Evolutionary conservation across 371 early-diverging fungal species (phyloP).

Genomic region (Dichotomocladium elegans): DNA sequence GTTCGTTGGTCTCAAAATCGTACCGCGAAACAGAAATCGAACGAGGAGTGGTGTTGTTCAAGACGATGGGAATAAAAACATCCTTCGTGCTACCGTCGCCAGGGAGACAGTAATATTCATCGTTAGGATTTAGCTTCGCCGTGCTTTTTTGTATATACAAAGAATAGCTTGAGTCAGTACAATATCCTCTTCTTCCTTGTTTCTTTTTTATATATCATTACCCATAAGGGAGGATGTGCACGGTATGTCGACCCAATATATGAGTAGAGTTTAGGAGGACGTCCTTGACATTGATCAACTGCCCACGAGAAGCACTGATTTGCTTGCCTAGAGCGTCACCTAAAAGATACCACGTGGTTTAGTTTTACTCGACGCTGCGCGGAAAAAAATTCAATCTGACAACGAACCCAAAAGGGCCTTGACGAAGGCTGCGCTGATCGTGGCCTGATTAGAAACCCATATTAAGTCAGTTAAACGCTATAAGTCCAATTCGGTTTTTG

Average conservation of each 20-base stretch:
- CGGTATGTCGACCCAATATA: conserved; percentile 46
- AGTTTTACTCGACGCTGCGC: no score
- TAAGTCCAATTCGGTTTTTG: no score
- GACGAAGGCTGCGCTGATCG: no score
- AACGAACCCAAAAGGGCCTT: no score
- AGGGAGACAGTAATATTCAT: conserved; percentile 41
- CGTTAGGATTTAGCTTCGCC: conserved; percentile 41
- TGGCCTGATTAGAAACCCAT: no score
- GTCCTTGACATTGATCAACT: conserved; percentile 38
- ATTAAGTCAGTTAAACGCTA: no score
- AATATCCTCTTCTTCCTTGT: neutral
- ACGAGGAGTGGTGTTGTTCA: conserved; percentile 47
- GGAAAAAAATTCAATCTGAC: no score
- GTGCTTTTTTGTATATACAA: no score
- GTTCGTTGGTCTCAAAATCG: conserved; percentile 33
- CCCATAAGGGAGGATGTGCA: conserved; percentile 50
- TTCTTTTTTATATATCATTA: conserved; percentile 2
- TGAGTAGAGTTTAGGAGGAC: conserved; percentile 37
- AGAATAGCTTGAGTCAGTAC: no score
- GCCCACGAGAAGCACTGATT: conserved; percentile 34
- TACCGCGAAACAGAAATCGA: conserved; percentile 30
- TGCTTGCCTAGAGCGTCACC: conserved; percentile 33
- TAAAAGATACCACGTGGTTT: neutral
- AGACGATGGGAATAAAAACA: conserved; percentile 40
- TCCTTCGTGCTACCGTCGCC: conserved; percentile 23